A percentile compares a stretch with the other conserved stretches of the same genome.
phyloP scores from a whole-genome alignment of 2,329 filamentous ascomycete species.

The Sphaerulina populicola region DNA sequence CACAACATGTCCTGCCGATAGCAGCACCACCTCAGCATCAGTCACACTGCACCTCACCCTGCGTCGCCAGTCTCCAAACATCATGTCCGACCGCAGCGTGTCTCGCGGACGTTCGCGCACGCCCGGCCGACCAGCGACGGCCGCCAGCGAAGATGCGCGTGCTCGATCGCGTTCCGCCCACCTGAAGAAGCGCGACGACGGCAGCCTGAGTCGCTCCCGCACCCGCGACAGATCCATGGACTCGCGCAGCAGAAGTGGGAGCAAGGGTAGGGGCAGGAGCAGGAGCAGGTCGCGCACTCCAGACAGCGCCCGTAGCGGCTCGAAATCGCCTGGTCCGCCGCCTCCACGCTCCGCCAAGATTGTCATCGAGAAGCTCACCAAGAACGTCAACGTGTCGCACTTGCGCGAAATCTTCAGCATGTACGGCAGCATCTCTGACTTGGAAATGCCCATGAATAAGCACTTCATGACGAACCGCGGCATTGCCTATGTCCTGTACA shows the following conservation, averaged over 20 bases:
- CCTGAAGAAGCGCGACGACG: constrained; percentile 25
- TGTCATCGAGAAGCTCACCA: constrained; percentile 90
- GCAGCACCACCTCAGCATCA: background rate
- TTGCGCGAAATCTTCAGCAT: constrained; percentile 83
- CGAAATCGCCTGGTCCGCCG: constrained; percentile 16
- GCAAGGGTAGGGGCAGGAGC: too few species aligned
- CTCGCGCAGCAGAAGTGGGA: constrained; percentile 11
- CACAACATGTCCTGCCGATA: background rate
- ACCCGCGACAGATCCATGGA: constrained; percentile 28
- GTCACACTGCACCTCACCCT: too few species aligned
- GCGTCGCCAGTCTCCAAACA: background rate
- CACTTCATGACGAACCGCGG: constrained; percentile 82
- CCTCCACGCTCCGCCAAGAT: constrained; percentile 51
- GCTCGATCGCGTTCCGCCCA: constrained; percentile 21
- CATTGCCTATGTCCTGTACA: constrained; percentile 84
- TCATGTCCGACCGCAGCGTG: constrained; percentile 26
- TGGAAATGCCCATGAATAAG: constrained; percentile 84
- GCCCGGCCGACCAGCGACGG: constrained; percentile 15
- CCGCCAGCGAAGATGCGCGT: constrained; percentile 19
- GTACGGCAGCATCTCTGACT: constrained; percentile 75
- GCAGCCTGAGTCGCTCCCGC: constrained; percentile 26
- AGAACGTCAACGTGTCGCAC: constrained; percentile 84
- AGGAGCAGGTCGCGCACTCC: constrained; percentile 9
- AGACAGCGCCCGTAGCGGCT: constrained; percentile 6
- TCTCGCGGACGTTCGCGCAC: constrained; percentile 37